Evolutionary conservation across 306 rosid genomes (phyloP), one percentile per base, ranked within the genome.

Genomic region (Nissolia schottii): DNA sequence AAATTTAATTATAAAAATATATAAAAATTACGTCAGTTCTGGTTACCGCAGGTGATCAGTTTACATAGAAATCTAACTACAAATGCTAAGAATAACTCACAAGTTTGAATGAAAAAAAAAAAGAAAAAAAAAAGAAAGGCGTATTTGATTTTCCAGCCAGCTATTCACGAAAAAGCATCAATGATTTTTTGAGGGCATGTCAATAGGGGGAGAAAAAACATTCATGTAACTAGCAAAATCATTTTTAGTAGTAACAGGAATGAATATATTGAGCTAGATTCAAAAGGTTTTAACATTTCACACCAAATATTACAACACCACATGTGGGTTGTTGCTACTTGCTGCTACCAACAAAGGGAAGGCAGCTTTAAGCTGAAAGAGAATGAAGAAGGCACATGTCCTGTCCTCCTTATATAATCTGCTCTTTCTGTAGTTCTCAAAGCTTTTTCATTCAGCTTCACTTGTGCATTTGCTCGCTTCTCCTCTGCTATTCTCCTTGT

Each of bases 401-500:
- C 99, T 7, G 96, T 91, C 74, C 99, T 88, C 54, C 90, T 74
- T 68, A 91, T 91, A 67, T 85, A 95, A 71, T 95, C 96, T 10
- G 93, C 96, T 62, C 73, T 91, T 74, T 89, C 93, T 0, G 96
- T 82, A 54, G 96, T 91, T 37, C 53, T 87, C 74, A 89, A 67
- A 67, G 96, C 96, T 38, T 95, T 84, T 62, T 88, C 96, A 68
- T 89, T 91, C 49, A 95, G 85, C 49, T 85, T 80, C 4, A 91
- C 87, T 78, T 91, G 89, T 24, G 97, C 99, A 76, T 85, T 91
- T 0, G 96, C 88, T 0, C 96, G 60, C 71, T 82, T 95, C 74
- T 95, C 97, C 78, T 95, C 99, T 1, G 93, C 93, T 50, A 79
- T 87, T 65, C 99, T 89, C 74, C 77, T 84, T 0, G 97, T 85